Evolutionary conservation across 345 rosid genomes (phyloP).

Genomic region (Sonneratia caseolaris): DNA sequence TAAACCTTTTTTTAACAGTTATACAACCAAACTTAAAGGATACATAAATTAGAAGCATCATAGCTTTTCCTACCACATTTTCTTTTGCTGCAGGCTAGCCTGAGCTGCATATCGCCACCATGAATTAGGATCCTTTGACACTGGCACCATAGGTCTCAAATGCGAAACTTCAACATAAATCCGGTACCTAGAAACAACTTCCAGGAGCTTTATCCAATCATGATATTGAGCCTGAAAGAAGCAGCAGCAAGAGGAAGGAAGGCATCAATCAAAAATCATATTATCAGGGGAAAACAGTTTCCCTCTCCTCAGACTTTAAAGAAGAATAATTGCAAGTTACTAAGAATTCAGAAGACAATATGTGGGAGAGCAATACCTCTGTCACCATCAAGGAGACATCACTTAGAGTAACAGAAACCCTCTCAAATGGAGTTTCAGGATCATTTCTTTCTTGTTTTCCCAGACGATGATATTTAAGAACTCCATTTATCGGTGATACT

Average conservation of each 20-base stretch:
- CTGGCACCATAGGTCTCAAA: conserved; percentile 74
- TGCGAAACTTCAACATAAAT: conserved; percentile 74
- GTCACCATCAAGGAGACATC: conserved; percentile 74
- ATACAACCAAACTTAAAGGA: neutral
- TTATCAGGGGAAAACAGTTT: neutral
- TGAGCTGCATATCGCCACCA: conserved; percentile 98
- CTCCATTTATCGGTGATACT: conserved; percentile 87
- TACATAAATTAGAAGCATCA: neutral
- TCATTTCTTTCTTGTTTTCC: conserved; percentile 92
- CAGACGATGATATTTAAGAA: conserved; percentile 85
- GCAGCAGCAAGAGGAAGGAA: conserved; percentile 4
- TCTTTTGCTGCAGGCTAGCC: conserved; percentile 73
- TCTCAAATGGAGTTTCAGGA: conserved; percentile 91
- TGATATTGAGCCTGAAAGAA: conserved; percentile 76
- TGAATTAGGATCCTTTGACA: conserved; percentile 44
- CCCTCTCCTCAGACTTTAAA: neutral
- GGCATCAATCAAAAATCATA: neutral
- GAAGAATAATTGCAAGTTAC: neutral
- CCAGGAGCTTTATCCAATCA: conserved; percentile 93
- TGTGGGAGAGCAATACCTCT: conserved; percentile 45
- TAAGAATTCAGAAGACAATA: neutral
- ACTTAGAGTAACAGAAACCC: conserved; percentile 66
- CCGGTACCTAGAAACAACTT: conserved; percentile 82
- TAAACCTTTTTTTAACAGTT: neutral
- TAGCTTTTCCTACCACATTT: conserved; percentile 52